phyloP scores from a whole-genome alignment of 345 rosid species.

The Populus pruinosa region DNA sequence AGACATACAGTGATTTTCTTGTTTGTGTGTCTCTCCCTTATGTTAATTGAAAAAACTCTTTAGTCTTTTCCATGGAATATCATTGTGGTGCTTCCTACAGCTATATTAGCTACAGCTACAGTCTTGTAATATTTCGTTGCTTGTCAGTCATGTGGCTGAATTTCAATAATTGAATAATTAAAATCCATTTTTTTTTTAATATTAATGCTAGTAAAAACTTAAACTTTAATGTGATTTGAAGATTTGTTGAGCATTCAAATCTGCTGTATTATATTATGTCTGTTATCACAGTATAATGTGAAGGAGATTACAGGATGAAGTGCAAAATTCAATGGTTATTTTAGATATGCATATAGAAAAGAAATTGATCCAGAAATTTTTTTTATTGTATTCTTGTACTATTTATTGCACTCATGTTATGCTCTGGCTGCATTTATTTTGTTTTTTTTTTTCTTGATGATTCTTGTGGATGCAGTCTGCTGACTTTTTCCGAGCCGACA shows the following conservation, averaged over 20 bases:
- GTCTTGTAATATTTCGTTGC: background rate
- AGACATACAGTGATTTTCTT: background rate
- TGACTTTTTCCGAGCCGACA: constrained; percentile 96
- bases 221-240: background rate
- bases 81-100: background rate
- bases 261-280: background rate
- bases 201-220: background rate
- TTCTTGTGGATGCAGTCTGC: constrained; percentile 61
- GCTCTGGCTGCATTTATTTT: background rate
- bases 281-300: background rate
- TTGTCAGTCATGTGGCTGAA: background rate
- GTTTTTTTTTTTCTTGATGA: background rate
- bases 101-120: background rate
- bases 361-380: background rate
- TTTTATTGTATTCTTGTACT: background rate
- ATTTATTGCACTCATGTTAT: background rate
- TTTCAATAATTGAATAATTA: background rate
- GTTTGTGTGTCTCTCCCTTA: background rate
- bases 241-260: background rate
- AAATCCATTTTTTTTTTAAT: background rate
- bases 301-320: background rate
- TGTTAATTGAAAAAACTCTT: background rate
- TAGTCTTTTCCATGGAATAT: background rate
- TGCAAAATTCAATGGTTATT: background rate
- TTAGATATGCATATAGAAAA: background rate